phyloP scores from a whole-genome alignment of 208 protist species.

The Sergeia podlipaevii region DNA sequence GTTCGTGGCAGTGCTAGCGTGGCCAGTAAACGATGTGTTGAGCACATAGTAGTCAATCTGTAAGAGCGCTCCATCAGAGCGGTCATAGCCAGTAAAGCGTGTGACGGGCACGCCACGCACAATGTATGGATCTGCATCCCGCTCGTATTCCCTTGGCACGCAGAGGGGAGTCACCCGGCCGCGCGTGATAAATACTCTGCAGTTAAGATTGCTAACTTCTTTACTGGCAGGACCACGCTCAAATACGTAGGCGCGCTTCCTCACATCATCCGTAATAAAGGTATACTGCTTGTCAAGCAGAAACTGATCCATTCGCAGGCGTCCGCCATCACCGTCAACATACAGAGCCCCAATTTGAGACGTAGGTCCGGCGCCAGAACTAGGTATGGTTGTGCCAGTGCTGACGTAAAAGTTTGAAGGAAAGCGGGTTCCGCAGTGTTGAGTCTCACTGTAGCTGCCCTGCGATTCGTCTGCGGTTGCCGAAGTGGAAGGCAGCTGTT shows the following conservation, averaged over 20 bases:
- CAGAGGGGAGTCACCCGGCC: conserved; percentile 21
- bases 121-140: conserved; percentile 9
- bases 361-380: conserved; percentile 3
- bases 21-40: background rate
- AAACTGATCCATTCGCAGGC: conserved; percentile 25
- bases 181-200: conserved; percentile 15
- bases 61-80: conserved; percentile 25
- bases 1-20: background rate
- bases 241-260: conserved; percentile 2
- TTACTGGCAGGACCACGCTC: background rate
- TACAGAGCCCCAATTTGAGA: conserved; percentile 32
- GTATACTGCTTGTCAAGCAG: conserved; percentile 17
- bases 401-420: conserved; percentile 25
- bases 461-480: no score
- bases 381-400: conserved; percentile 27
- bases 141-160: background rate
- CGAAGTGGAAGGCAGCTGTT: no score
- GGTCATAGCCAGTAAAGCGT: conserved; percentile 37
- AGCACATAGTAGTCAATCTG: conserved; percentile 48
- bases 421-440: conserved; percentile 15
- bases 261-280: conserved; percentile 14
- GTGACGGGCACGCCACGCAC: conserved; percentile 46
- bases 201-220: conserved; percentile 5
- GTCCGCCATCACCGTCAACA: conserved; percentile 13
- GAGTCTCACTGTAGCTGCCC: conserved; percentile 3